Conservation (phyloP, 2,329 filamentous ascomycete genomes). For the Penicillium sumatraense region DNA sequence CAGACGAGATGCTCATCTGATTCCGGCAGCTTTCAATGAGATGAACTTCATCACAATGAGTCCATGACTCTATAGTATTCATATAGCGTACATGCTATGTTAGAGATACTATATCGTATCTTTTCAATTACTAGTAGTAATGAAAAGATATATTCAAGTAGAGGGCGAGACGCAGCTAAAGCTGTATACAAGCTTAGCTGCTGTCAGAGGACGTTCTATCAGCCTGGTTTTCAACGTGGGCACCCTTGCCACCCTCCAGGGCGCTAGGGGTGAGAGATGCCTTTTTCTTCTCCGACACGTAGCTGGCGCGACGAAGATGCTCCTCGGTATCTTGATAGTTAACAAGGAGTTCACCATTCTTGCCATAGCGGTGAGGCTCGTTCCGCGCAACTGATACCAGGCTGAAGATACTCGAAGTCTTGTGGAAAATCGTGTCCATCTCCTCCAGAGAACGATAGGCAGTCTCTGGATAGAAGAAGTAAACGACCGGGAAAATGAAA, state of each 20-base stretch:
- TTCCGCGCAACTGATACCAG: slow-evolving; percentile 56
- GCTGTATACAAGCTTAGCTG: slow-evolving; percentile 31
- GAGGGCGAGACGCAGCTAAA: neutral
- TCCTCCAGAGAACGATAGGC: slow-evolving; percentile 66
- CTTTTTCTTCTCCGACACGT: slow-evolving; percentile 24
- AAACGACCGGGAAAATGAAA: slow-evolving; percentile 58
- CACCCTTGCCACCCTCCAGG: slow-evolving; percentile 25
- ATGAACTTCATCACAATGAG: too few relatives aligned
- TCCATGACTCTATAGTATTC: too few relatives aligned
- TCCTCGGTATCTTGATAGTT: slow-evolving; percentile 51
- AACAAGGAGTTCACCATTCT: slow-evolving; percentile 60
- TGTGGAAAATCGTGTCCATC: slow-evolving; percentile 68
- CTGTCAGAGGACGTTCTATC: slow-evolving; percentile 18
- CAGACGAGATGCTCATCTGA: neutral
- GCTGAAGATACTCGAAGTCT: slow-evolving; percentile 52
- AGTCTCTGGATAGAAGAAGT: slow-evolving; percentile 65
- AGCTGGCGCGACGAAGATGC: slow-evolving; percentile 35
- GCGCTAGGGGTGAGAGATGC: slow-evolving; percentile 2
- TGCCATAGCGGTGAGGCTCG: slow-evolving; percentile 59
- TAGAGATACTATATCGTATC: too few relatives aligned
- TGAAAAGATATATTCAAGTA: too few relatives aligned
- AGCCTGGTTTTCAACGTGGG: slow-evolving; percentile 24
- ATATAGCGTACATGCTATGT: too few relatives aligned
- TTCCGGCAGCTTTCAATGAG: too few relatives aligned
- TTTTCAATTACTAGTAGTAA: too few relatives aligned